Conservation (phyloP, 306 rosid genomes). For the Urtica urens region DNA sequence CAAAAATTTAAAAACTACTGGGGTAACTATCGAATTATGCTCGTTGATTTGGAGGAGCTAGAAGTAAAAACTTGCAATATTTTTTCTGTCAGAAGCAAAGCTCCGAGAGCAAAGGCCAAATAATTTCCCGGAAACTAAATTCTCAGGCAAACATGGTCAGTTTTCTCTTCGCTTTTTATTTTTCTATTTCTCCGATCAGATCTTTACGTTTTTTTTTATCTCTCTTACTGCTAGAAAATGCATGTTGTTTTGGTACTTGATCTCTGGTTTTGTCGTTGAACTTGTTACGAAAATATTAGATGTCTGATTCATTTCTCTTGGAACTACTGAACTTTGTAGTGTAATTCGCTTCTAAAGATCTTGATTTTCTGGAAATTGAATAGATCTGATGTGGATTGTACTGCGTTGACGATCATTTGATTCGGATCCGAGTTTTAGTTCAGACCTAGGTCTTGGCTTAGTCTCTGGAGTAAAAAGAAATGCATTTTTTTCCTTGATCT, state of each 20-base stretch:
- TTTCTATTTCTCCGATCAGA: slow-evolving; percentile 7
- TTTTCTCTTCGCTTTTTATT: slow-evolving; percentile 9
- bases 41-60: neutral
- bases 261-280: neutral
- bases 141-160: slow-evolving; percentile 17
- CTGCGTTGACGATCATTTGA: neutral
- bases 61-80: neutral
- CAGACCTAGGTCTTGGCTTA: slow-evolving; percentile 1
- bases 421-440: neutral
- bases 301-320: neutral
- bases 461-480: neutral
- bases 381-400: slow-evolving; percentile 17
- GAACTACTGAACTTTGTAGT: neutral
- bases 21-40: too few relatives aligned
- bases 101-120: slow-evolving; percentile 5
- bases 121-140: slow-evolving; percentile 8
- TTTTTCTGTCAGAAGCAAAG: neutral
- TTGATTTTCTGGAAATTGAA: neutral
- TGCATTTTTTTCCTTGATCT: neutral
- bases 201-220: neutral
- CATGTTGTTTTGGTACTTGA: neutral
- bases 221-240: neutral
- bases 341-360: slow-evolving; percentile 7
- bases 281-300: neutral
- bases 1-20: too few relatives aligned